A percentile compares a stretch with the other conserved stretches of the same genome.
Evolutionary conservation across 768 basidiomycete species (phyloP).

Genomic region (Suillus subaureus): DNA sequence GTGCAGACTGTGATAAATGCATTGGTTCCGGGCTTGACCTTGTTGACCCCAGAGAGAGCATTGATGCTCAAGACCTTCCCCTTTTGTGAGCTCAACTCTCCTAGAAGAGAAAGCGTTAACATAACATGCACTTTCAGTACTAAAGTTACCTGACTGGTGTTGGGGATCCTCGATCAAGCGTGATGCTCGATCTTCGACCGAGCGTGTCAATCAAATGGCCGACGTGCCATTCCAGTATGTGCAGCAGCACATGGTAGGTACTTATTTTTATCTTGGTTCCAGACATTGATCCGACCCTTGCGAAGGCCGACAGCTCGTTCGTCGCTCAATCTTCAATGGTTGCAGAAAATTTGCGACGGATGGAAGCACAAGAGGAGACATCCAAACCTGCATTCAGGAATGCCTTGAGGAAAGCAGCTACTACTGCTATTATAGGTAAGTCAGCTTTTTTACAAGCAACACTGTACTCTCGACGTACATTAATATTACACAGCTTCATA

Average conservation of each 20-base stretch:
- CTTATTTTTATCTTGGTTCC: neutral
- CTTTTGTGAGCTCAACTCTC: slow-evolving; percentile 8
- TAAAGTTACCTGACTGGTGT: slow-evolving; percentile 16
- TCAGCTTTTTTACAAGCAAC: neutral
- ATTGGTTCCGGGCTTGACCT: neutral
- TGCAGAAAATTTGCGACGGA: slow-evolving; percentile 17
- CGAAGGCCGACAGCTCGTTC: neutral
- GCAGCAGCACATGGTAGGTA: slow-evolving; percentile 5
- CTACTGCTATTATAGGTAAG: slow-evolving; percentile 18
- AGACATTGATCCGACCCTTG: neutral
- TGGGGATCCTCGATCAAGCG: slow-evolving; percentile 13
- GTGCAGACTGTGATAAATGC: neutral
- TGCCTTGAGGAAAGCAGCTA: slow-evolving; percentile 15
- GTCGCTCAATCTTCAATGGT: slow-evolving; percentile 12
- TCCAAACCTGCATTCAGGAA: slow-evolving; percentile 8
- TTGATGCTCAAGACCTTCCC: neutral
- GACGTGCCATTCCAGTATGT: slow-evolving; percentile 11
- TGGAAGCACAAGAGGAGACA: slow-evolving; percentile 17
- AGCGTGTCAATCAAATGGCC: slow-evolving; percentile 1
- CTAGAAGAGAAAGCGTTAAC: neutral
- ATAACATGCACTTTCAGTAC: neutral
- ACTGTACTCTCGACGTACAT: neutral
- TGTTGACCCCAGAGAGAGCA: slow-evolving; percentile 9
- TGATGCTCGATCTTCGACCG: slow-evolving; percentile 1
- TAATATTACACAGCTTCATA: slow-evolving; percentile 5